Evolutionary conservation across 2,329 filamentous ascomycete species (phyloP).

Genomic region (Aspergillus arachidicola): DNA sequence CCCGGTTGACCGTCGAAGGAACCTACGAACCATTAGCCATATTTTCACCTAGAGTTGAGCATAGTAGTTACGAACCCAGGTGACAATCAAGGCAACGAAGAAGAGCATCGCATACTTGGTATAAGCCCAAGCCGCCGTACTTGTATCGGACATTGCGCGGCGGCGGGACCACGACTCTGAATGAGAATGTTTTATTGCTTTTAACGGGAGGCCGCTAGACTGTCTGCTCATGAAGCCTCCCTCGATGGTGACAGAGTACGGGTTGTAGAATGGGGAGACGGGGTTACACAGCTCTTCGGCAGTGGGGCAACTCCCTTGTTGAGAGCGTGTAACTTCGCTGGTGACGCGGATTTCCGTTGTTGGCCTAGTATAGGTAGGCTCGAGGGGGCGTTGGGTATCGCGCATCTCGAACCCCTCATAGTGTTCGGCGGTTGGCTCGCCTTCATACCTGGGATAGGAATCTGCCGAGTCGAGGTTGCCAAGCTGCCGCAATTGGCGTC

Average conservation of each 20-base stretch:
- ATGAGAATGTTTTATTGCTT: constrained; percentile 8
- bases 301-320: constrained; percentile 5
- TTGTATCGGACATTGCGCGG: constrained; percentile 31
- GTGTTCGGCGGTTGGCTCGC: neutral
- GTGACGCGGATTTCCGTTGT: constrained; percentile 69
- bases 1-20: constrained; percentile 74
- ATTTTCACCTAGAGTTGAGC: neutral
- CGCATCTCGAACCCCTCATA: constrained; percentile 31
- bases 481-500: constrained; percentile 62
- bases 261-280: constrained; percentile 19
- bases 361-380: constrained; percentile 51
- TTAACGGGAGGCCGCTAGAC: constrained; percentile 6
- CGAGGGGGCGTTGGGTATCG: constrained; percentile 48
- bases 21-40: constrained; percentile 41
- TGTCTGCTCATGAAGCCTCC: constrained; percentile 19
- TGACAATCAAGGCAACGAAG: constrained; percentile 45
- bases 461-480: constrained; percentile 45
- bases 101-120: constrained; percentile 44
- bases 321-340: constrained; percentile 47
- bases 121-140: constrained; percentile 42
- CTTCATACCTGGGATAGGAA: neutral
- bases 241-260: constrained; percentile 39
- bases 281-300: constrained; percentile 8
- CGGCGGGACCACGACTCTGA: constrained; percentile 17
- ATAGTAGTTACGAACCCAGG: constrained; percentile 35